These are phyloP conservation scores for Akanthomyces uredinophilus DNA, from an alignment of 2,329 filamentous ascomycete species.

Conservation along the genomic window DNA sequence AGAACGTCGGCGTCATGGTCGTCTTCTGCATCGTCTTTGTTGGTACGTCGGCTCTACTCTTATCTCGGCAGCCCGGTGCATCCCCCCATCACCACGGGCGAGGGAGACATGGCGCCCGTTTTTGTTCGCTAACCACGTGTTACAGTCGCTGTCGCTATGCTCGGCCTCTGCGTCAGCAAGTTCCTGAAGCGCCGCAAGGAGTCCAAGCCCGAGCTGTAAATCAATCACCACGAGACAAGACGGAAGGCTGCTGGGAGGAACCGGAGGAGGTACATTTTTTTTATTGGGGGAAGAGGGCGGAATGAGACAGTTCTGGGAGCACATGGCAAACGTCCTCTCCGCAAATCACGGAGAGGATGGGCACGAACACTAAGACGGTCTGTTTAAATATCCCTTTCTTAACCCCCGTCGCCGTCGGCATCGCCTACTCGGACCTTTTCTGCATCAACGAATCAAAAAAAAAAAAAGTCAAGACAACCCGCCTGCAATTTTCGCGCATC, in stretches of 20 bases:
- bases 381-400: background rate
- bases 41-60: constrained; percentile 25
- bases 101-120: too few species aligned
- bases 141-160: constrained; percentile 30
- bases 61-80: background rate
- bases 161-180: constrained; percentile 30
- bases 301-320: constrained; percentile 1
- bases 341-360: background rate
- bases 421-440: background rate
- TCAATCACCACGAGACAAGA: background rate
- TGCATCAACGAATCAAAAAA: background rate
- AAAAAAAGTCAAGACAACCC: background rate
- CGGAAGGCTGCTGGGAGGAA: constrained; percentile 2
- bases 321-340: background rate
- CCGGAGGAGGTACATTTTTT: background rate
- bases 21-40: constrained; percentile 40
- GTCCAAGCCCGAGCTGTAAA: constrained; percentile 26
- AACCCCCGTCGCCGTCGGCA: background rate
- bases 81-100: background rate
- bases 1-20: constrained; percentile 36
- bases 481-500: background rate
- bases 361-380: background rate
- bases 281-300: constrained; percentile 2
- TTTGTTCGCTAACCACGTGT: too few species aligned
- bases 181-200: constrained; percentile 29